phyloP scores from a whole-genome alignment of 2,329 filamentous ascomycete genomes.

The Colletotrichum sp. region DNA sequence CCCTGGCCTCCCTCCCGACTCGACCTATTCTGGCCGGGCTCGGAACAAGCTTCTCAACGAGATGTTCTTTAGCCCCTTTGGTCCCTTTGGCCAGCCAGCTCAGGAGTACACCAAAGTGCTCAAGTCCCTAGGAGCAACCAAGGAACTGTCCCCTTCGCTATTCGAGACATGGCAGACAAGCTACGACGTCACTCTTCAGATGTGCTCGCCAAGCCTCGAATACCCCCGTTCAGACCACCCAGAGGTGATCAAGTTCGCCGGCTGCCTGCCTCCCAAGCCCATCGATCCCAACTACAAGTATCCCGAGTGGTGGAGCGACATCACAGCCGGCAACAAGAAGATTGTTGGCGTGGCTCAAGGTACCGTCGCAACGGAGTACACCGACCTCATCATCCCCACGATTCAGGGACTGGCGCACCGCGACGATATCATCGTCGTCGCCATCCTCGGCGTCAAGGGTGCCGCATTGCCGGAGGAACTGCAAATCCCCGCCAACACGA shows the following conservation, averaged over 20 bases:
- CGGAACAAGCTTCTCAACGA: conserved; percentile 34
- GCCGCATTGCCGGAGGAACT: conserved; percentile 28
- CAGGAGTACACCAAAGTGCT: conserved; percentile 29
- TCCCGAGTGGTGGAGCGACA: conserved; percentile 51
- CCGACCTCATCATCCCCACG: conserved; percentile 49
- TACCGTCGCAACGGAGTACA: conserved; percentile 43
- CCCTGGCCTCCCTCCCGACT: conserved; percentile 41
- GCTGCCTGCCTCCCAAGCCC: conserved; percentile 39
- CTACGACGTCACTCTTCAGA: conserved; percentile 39
- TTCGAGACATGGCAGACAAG: conserved; percentile 32
- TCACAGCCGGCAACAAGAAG: conserved; percentile 39
- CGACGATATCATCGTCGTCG: conserved; percentile 41
- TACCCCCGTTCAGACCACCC: conserved; percentile 41
- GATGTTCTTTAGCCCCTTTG: conserved; percentile 22
- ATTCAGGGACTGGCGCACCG: conserved; percentile 44
- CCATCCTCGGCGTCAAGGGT: conserved; percentile 30
- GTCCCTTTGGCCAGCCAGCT: conserved; percentile 26
- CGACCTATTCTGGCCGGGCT: conserved; percentile 36
- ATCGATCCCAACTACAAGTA: conserved; percentile 32
- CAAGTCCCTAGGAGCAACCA: conserved; percentile 31
- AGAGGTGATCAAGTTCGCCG: conserved; percentile 45
- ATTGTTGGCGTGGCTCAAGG: conserved; percentile 54
- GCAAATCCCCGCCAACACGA: conserved; percentile 43
- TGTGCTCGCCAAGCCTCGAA: conserved; percentile 43
- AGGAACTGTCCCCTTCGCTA: conserved; percentile 18